Evolutionary conservation across 495 filamentous ascomycete species (phyloP), one percentile per base, ranked within the genome.

Genomic region (Daldinia decipiens): DNA sequence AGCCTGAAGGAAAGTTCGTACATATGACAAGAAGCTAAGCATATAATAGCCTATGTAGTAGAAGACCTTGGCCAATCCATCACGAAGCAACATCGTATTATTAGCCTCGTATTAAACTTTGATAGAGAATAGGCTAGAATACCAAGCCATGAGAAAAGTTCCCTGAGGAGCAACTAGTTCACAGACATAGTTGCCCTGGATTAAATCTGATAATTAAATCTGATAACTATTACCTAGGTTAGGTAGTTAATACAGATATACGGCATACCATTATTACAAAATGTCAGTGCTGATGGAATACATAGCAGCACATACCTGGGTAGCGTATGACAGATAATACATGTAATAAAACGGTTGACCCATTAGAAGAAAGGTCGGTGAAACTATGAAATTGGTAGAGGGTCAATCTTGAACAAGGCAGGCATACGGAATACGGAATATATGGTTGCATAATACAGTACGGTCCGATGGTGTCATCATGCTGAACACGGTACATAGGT

Each of bases 321-420:
- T n/a, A n/a, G n/a, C 11, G 51, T 53, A 59, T 39, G 43, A 65
- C 38, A 39, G 15, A 31, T 15, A 38, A 17, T 34, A 59, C 26
- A 21, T 51, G 65, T 68, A 58, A 40, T 63, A 62, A 62, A 66
- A 62, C 40, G 57, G 54, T 66, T 71, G 62, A 61, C 54, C 56
- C 52, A 51, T 59, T 54, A 56, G 59, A 29, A 68, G 21, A 34
- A 40, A 63, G 56, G 57, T 62, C 51, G 62, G 68, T 66, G 68
- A 71, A 66, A 66, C 67, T 59, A 59, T 19, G 11, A 47, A 47
- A 47, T 47, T 47, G 8, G 43, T 47, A 47, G 43, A 47, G 17
- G 43, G 3, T 9, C 43, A 8, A 11, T 47, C 9, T 19, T 24
- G 43, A 47, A 24, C 43, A n/a, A n/a, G n/a, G n/a, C n/a, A 47